phyloP scores from a whole-genome alignment of 768 basidiomycete species.

The Lentinula guzmanii region DNA sequence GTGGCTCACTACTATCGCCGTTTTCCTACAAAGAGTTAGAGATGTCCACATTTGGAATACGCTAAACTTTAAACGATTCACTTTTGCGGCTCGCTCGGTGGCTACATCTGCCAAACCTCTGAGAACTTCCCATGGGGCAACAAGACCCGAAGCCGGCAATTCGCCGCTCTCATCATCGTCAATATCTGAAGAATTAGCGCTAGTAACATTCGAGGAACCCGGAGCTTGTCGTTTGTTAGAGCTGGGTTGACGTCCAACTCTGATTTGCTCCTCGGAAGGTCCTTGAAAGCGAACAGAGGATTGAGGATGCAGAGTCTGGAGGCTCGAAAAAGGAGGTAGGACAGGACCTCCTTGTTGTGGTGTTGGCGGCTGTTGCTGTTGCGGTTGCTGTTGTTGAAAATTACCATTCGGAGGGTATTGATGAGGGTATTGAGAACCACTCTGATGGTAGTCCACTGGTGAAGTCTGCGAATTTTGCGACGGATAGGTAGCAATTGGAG shows the following conservation, averaged over 20 bases:
- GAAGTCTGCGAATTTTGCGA: background rate
- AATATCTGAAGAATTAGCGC: slow-evolving; percentile 78
- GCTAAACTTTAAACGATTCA: slow-evolving; percentile 20
- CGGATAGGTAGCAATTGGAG: slow-evolving; percentile 2
- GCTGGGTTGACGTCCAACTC: slow-evolving; percentile 6
- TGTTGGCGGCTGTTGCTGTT: background rate
- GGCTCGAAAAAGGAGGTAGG: slow-evolving; percentile 68
- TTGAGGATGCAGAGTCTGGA: slow-evolving; percentile 39
- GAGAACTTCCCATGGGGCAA: slow-evolving; percentile 84
- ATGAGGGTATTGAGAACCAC: background rate
- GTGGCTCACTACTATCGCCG: slow-evolving; percentile 70
- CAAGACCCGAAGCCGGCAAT: slow-evolving; percentile 73
- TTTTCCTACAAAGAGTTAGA: slow-evolving; percentile 46
- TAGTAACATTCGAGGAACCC: slow-evolving; percentile 61
- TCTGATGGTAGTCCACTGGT: slow-evolving; percentile 6
- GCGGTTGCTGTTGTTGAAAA: slow-evolving; percentile 16
- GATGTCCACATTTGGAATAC: background rate
- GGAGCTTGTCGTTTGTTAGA: slow-evolving; percentile 53
- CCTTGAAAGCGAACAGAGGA: slow-evolving; percentile 58
- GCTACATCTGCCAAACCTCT: slow-evolving; percentile 79
- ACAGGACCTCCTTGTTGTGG: slow-evolving; percentile 36
- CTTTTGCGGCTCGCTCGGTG: slow-evolving; percentile 73
- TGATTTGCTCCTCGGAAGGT: slow-evolving; percentile 23
- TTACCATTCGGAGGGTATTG: slow-evolving; percentile 20
- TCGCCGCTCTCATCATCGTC: slow-evolving; percentile 81